Evolutionary conservation across 2,329 filamentous ascomycete species (phyloP).

Genomic region (Trichoderma gracile): DNA sequence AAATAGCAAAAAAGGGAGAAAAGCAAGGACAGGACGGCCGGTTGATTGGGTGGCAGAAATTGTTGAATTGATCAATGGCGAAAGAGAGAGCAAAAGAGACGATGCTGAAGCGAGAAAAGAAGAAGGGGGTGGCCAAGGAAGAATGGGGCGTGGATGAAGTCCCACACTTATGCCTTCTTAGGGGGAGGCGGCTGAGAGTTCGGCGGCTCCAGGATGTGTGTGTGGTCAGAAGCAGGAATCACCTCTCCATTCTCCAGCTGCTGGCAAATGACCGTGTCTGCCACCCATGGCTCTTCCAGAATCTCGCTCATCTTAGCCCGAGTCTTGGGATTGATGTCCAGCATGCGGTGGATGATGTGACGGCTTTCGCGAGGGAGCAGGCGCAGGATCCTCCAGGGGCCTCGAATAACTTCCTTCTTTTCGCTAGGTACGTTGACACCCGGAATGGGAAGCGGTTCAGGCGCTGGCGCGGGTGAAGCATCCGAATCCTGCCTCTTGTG

Average conservation of each 20-base stretch:
- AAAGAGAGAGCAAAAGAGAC: background rate
- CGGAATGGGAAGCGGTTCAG: constrained; percentile 24
- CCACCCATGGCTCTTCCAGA: constrained; percentile 86
- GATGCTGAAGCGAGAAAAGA: background rate
- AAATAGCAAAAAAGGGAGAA: background rate
- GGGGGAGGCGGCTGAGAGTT: constrained; percentile 41
- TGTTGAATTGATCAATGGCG: background rate
- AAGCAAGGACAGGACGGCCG: background rate
- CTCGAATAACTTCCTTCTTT: constrained; percentile 79
- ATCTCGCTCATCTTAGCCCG: constrained; percentile 86
- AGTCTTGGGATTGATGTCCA: constrained; percentile 81
- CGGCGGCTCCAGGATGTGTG: constrained; percentile 80
- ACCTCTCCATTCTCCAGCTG: constrained; percentile 72
- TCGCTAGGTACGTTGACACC: constrained; percentile 42
- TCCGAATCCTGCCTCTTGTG: constrained; percentile 29
- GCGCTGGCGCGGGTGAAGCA: constrained; percentile 8
- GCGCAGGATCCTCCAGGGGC: constrained; percentile 86
- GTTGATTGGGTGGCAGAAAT: background rate
- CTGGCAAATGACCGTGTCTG: constrained; percentile 77
- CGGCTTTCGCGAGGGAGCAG: constrained; percentile 86
- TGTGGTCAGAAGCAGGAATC: constrained; percentile 73
- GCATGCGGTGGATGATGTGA: constrained; percentile 88
- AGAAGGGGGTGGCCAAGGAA: background rate
- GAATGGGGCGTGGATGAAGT: background rate
- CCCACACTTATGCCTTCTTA: constrained; percentile 7